Evolutionary conservation across 352 stramenopile genomes (phyloP).

Genomic region (Pythium inflatum): DNA sequence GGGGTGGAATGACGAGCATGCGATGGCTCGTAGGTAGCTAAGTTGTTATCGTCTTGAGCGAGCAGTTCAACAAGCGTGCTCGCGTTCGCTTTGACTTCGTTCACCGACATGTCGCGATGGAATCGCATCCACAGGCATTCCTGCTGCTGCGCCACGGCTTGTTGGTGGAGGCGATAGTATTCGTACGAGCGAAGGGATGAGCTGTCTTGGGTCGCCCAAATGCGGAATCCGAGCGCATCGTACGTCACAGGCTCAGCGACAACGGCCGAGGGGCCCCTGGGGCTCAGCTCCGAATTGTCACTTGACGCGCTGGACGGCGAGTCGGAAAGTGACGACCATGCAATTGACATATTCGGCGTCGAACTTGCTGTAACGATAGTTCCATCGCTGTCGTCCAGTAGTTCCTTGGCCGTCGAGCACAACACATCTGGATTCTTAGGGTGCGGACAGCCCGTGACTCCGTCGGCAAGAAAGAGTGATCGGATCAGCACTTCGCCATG

Average conservation of each 20-base stretch:
- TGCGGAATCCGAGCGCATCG: slow-evolving; percentile 56
- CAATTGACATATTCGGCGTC: not conserved
- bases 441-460: slow-evolving; percentile 49
- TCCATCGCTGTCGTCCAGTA: slow-evolving; percentile 36
- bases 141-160: slow-evolving; percentile 48
- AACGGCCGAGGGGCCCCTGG: slow-evolving; percentile 10
- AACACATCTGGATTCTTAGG: slow-evolving; percentile 37
- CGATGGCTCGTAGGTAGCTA: slow-evolving; percentile 13
- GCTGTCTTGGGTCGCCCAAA: slow-evolving; percentile 24
- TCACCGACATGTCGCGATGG: not conserved
- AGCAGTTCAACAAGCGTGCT: slow-evolving; percentile 1
- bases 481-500: slow-evolving; percentile 51
- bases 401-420: slow-evolving; percentile 47
- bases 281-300: slow-evolving; percentile 8
- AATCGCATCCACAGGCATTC: slow-evolving; percentile 38
- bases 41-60: not conserved
- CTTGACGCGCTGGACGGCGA: slow-evolving; percentile 4
- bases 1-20: not conserved
- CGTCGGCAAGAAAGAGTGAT: slow-evolving; percentile 65
- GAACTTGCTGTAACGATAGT: not conserved
- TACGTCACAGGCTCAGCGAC: slow-evolving; percentile 23
- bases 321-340: not conserved
- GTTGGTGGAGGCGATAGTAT: slow-evolving; percentile 56
- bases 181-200: slow-evolving; percentile 34
- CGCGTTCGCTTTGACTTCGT: too few species aligned